Base-by-base conservation (phyloP, 257 asterid genomes). In the Salvia hispanica region DNA sequence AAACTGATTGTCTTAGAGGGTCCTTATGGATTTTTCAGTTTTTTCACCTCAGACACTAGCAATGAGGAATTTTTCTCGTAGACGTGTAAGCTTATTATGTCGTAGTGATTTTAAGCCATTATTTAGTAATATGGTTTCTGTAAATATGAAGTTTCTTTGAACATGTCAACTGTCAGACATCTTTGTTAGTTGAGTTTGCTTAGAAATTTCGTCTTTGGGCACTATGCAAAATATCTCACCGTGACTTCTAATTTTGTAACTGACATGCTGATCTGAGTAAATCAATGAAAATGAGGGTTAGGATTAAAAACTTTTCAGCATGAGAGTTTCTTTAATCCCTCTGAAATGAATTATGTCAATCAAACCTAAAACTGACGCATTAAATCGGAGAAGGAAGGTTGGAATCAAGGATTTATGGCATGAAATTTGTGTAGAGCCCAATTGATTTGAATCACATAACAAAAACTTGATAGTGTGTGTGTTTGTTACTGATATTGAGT, bases 91-190 rank as follows among this genome's bases (percentile, higher is more conserved):
- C 53, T 63, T 50, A 8, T 21, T 39, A 48, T 73, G 72, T 58
- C 62, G 58, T 36, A 42, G 63, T 47, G 42, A 7, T 14, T 69
- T 25, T 11, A 44, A 43, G 40, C 54, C 57, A 25, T 51, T 43
- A 71, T 62, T 46, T 53, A 51, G 58, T 66, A 52, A 58, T 48
- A 48, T 66, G 72, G 59, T 56, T 40, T 64, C 36, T 72, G 75
- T 77, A 58, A 50, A 63, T 66, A 58, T 18, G 9, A 73, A 50
- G 42, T 47, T 56, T 21, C 59, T 62, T 47, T 54, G 42, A n/a
- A 52, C 18, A 37, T 47, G 12, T 61, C 39, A 14, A 58, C 47
- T 18, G 46, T 50, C n/a, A 7, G 4, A 62, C 43, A 44, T 54
- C 66, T 55, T 34, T n/a, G 7, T 71, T 52, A 13, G 63, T 34